phyloP scores from a whole-genome alignment of 2,329 filamentous ascomycete genomes.

The Dactylellina drechsleri region DNA sequence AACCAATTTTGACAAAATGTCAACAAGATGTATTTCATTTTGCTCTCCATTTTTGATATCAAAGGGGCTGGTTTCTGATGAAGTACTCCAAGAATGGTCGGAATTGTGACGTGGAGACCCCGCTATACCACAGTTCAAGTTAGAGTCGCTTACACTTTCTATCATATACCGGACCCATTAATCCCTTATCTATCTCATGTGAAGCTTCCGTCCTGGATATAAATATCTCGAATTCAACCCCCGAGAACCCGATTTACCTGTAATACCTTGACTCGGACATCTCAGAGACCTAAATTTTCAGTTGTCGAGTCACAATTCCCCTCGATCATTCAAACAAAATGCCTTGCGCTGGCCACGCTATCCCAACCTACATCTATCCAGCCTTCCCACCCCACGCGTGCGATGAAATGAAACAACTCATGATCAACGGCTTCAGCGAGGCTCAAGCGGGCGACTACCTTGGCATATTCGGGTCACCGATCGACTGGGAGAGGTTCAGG shows the following conservation, averaged over 20 bases:
- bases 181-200: no score
- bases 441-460: slow-evolving; percentile 1
- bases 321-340: slow-evolving; percentile 1
- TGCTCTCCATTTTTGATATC: no score
- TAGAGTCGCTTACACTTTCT: no score
- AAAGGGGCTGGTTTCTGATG: no score
- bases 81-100: no score
- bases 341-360: slow-evolving; percentile 18
- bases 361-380: slow-evolving; percentile 12
- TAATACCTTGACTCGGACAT: neutral
- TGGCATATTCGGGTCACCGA: neutral
- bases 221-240: neutral
- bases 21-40: no score
- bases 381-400: neutral
- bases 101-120: no score
- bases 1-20: no score
- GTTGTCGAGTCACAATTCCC: neutral
- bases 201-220: no score
- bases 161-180: no score
- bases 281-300: neutral
- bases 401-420: neutral
- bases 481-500: slow-evolving; percentile 13
- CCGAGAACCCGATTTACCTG: neutral
- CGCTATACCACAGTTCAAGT: no score
- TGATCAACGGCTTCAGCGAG: slow-evolving; percentile 3